These are phyloP conservation scores for Lactuca sativa DNA, from an alignment of 129 eudicot genomes.

Conservation along the genomic window DNA sequence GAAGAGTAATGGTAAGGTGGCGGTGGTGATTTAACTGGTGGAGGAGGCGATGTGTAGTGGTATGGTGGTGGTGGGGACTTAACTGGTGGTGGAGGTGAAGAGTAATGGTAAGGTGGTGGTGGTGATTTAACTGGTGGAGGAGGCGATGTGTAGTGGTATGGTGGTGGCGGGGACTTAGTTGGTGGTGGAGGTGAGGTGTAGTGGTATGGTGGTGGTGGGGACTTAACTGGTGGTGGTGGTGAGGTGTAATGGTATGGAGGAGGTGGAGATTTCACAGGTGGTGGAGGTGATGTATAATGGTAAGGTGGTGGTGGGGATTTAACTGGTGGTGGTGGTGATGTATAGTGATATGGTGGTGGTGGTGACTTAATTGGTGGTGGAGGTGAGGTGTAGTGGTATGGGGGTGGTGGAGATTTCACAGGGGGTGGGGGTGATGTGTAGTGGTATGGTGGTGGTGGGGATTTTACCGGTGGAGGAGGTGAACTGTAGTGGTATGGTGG, in stretches of 20 bases:
- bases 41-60: conserved; percentile 21
- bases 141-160: conserved; percentile 19
- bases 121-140: conserved; percentile 21
- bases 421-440: conserved; percentile 40
- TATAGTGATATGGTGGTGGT: conserved; percentile 19
- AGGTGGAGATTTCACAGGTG: conserved; percentile 7
- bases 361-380: conserved; percentile 19
- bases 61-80: conserved; percentile 22
- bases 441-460: conserved; percentile 24
- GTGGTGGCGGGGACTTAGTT: conserved; percentile 20
- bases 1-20: conserved; percentile 33
- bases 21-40: conserved; percentile 20
- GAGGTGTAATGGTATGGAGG: conserved; percentile 17
- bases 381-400: conserved; percentile 24
- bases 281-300: conserved; percentile 21
- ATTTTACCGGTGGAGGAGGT: conserved; percentile 27
- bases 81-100: conserved; percentile 12
- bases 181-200: conserved; percentile 20
- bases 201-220: conserved; percentile 12
- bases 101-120: conserved; percentile 31
- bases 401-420: conserved; percentile 5
- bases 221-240: conserved; percentile 17
- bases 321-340: conserved; percentile 12
- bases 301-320: conserved; percentile 12
- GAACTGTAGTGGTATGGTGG: conserved; percentile 26